Evolutionary conservation across 495 filamentous ascomycete genomes (phyloP).

Genomic region (Cercophora scortea): DNA sequence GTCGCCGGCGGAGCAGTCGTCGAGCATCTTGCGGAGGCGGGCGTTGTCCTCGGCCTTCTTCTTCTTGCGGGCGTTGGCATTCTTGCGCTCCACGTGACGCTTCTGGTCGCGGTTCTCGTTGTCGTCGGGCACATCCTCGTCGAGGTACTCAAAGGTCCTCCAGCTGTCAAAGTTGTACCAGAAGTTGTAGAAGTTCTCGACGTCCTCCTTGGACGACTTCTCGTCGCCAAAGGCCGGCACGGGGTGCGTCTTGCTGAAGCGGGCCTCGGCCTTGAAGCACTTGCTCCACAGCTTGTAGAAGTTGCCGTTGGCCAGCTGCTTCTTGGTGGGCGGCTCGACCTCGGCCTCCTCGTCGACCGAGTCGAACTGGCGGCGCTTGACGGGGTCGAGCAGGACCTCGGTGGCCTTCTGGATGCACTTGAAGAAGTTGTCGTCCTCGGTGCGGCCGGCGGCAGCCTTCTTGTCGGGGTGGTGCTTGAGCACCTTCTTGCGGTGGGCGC

Average conservation of each 20-base stretch:
- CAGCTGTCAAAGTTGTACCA: constrained; percentile 99
- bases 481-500: constrained; percentile 98
- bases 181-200: constrained; percentile 97
- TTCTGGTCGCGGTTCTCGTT: constrained; percentile 98
- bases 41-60: constrained; percentile 97
- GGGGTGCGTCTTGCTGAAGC: constrained; percentile 84
- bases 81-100: constrained; percentile 95
- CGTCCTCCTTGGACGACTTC: constrained; percentile 75
- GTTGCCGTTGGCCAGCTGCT: constrained; percentile 71
- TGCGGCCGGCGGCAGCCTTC: constrained; percentile 80
- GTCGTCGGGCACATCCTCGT: constrained; percentile 98
- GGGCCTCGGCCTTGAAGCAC: constrained; percentile 81
- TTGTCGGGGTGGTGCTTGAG: constrained; percentile 98
- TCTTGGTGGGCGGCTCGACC: constrained; percentile 85
- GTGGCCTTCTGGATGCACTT: constrained; percentile 99
- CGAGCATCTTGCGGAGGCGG: constrained; percentile 79
- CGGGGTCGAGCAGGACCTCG: constrained; percentile 84
- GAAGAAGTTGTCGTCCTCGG: constrained; percentile 97
- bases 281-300: constrained; percentile 89
- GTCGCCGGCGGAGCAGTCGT: constrained; percentile 72
- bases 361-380: constrained; percentile 91
- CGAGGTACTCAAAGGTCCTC: constrained; percentile 95
- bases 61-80: constrained; percentile 94
- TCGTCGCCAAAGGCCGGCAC: constrained; percentile 82
- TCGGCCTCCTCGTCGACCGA: constrained; percentile 92